A percentile compares a stretch with the other conserved stretches of the same genome.
Conservation (phyloP, 371 early-diverging fungal species). For the Syncephalastrum racemosum region DNA sequence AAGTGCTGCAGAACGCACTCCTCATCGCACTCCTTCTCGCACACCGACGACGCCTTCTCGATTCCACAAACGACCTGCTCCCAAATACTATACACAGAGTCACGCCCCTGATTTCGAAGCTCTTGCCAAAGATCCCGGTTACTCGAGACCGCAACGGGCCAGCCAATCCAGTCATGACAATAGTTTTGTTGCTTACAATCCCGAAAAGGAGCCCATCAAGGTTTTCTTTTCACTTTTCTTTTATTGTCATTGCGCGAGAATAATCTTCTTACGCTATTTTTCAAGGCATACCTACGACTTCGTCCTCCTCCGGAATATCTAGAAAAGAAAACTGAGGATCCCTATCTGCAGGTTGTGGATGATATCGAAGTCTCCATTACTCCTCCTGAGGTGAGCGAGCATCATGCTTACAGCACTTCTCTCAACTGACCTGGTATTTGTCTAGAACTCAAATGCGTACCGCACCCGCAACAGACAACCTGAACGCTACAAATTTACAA, state of each 20-base stretch:
- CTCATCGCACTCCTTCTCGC: conserved; percentile 12
- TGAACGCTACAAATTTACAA: conserved; percentile 64
- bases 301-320: conserved; percentile 27
- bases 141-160: background rate
- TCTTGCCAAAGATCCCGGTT: conserved; percentile 8
- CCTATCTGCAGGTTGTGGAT: conserved; percentile 51
- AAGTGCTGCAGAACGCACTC: conserved; percentile 8
- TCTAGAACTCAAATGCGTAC: conserved; percentile 35
- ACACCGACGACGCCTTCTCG: conserved; percentile 9
- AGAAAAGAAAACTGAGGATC: conserved; percentile 15
- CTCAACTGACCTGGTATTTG: background rate
- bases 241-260: background rate
- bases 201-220: conserved; percentile 30
- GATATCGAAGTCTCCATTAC: conserved; percentile 47
- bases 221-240: background rate
- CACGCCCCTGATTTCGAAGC: conserved; percentile 15
- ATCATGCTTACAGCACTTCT: background rate
- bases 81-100: conserved; percentile 3
- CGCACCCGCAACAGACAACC: conserved; percentile 47
- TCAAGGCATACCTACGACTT: conserved; percentile 49
- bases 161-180: conserved; percentile 7
- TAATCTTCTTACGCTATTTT: background rate
- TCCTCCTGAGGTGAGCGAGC: conserved; percentile 39
- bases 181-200: conserved; percentile 25
- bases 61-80: conserved; percentile 7